phyloP scores from a whole-genome alignment of 202 grass and related monocot genomes.

The Miscanthus sacchariflorus region DNA sequence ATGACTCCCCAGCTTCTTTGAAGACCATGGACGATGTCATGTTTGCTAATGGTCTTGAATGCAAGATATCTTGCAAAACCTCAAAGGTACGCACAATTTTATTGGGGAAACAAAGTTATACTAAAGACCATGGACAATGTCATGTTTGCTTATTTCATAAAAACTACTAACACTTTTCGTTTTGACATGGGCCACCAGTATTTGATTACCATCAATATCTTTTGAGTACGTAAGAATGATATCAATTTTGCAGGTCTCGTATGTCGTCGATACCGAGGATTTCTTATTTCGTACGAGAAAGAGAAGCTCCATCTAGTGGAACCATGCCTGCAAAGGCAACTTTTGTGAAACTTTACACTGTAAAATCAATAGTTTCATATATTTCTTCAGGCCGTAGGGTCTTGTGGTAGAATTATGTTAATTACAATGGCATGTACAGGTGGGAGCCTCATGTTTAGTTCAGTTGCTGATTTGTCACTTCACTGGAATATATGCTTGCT shows the following conservation, averaged over 20 bases:
- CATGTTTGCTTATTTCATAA: slow-evolving; percentile 44
- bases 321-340: slow-evolving; percentile 32
- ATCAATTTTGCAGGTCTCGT: slow-evolving; percentile 59
- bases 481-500: background rate
- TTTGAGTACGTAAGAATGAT: background rate
- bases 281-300: slow-evolving; percentile 72
- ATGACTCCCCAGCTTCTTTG: slow-evolving; percentile 54
- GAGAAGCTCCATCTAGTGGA: slow-evolving; percentile 22
- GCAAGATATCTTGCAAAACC: slow-evolving; percentile 85
- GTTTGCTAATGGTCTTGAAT: slow-evolving; percentile 92
- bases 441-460: slow-evolving; percentile 5
- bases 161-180: background rate
- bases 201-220: background rate
- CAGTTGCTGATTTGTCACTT: slow-evolving; percentile 15
- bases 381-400: slow-evolving; percentile 57
- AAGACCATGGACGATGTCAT: slow-evolving; percentile 71
- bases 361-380: slow-evolving; percentile 62
- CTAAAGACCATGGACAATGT: slow-evolving; percentile 45
- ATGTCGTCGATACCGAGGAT: slow-evolving; percentile 98
- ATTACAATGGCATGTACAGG: slow-evolving; percentile 26
- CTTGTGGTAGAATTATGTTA: slow-evolving; percentile 42
- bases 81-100: slow-evolving; percentile 66
- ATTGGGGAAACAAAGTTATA: background rate
- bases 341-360: slow-evolving; percentile 35
- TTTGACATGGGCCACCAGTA: background rate